phyloP scores from a whole-genome alignment of 305 asterid species.

The Rubia balearica region DNA sequence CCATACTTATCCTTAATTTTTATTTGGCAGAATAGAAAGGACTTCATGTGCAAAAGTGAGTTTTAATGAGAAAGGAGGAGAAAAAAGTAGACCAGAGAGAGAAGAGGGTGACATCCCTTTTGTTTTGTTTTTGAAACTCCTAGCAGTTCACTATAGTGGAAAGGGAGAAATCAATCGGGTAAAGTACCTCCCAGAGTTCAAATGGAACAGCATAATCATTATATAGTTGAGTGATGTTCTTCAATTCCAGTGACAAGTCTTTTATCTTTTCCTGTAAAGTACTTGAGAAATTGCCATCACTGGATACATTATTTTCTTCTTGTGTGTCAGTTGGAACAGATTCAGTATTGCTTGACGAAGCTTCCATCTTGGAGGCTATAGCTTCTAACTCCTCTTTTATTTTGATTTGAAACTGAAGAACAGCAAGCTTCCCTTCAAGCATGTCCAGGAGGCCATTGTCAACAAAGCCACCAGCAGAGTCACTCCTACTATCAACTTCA shows the following conservation, averaged over 20 bases:
- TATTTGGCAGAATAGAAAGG: background rate
- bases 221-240: constrained; percentile 84
- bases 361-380: constrained; percentile 52
- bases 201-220: constrained; percentile 92
- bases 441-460: constrained; percentile 89
- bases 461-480: constrained; percentile 47
- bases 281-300: constrained; percentile 28
- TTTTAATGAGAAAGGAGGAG: too few species aligned
- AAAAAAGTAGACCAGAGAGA: background rate
- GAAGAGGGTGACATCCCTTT: background rate
- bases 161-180: background rate
- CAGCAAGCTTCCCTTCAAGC: constrained; percentile 96
- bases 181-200: constrained; percentile 91
- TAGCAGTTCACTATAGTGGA: background rate
- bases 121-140: background rate
- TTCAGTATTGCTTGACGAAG: constrained; percentile 43
- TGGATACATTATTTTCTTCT: constrained; percentile 32
- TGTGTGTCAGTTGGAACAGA: constrained; percentile 34
- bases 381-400: constrained; percentile 79
- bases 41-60: background rate
- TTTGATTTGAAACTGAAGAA: constrained; percentile 88
- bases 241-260: constrained; percentile 77
- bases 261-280: constrained; percentile 52
- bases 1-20: background rate
- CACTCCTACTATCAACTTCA: constrained; percentile 43